Base-by-base conservation (phyloP, 225 moss, liverwort and hornwort genomes). In the Polytrichum commune region DNA sequence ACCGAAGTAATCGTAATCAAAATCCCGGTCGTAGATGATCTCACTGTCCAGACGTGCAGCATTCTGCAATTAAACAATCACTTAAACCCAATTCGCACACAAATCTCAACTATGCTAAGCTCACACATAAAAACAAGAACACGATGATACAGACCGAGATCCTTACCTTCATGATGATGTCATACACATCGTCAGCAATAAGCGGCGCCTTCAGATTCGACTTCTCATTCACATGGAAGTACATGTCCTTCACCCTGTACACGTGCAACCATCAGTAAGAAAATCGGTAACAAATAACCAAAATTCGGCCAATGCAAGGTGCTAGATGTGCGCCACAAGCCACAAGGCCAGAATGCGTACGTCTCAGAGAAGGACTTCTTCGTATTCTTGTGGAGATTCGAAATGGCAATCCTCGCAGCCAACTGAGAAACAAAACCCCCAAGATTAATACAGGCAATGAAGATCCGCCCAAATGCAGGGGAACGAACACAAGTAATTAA, bases 351-450 rank as follows among this genome's bases (percentile, higher is more conserved):
- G 2, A 46, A 46, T 0, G 69, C 93, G 92, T 74, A 96, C 93
- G 97, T 97, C 74, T 94, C 97, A 0, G 92, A 97, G 70, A 94
- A 97, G 0, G 78, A 94, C 64, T 97, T 97, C 77, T 91, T 94
- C 0, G 94, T 97, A 6, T 92, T 97, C 53, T 97, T 94, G 83
- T 97, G 97, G 5, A 97, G 91, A 61, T 97, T 97, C 1, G 97
- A 97, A 1, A 97, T 92, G 0, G 94, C 97, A 74, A 97, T 94
- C 71, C 97, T 86, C 25, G 97, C 97, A 29, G 97, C 97, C 53
- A 97, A 61, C 97, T 96, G 88, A 73, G 27, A 55, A 22, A 20
- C 22, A 58, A 4, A n/a, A n/a, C 7, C n/a, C 58, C 46, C 46
- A 4, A 4, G 46, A 16, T 46, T 16, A 46, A 13, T 13, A 46